Conservation (phyloP, 192 early-diverging fungal genomes). For the Backusella australiensis region DNA sequence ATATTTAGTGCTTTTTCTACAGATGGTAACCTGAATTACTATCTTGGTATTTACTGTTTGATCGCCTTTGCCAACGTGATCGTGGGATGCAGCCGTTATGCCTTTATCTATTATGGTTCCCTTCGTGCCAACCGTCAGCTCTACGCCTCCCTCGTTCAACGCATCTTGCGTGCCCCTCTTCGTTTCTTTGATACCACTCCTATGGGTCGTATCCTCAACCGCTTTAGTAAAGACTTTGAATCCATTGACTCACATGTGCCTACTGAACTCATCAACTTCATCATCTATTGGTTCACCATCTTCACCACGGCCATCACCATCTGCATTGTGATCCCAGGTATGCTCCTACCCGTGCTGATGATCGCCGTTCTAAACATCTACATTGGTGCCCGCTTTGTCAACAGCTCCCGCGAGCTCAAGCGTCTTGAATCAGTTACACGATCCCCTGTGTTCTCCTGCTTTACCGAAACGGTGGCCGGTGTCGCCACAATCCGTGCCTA, state of each 20-base stretch:
- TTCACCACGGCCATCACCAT: slow-evolving; percentile 56
- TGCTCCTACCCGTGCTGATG: slow-evolving; percentile 43
- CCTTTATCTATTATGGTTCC: slow-evolving; percentile 37
- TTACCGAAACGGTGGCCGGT: slow-evolving; percentile 71
- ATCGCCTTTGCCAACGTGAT: slow-evolving; percentile 41
- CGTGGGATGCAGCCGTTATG: slow-evolving; percentile 26
- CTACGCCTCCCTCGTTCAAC: slow-evolving; percentile 52
- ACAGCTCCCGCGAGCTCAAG: slow-evolving; percentile 76
- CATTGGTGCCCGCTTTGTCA: slow-evolving; percentile 59
- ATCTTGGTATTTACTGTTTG: slow-evolving; percentile 58
- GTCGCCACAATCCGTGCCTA: slow-evolving; percentile 85
- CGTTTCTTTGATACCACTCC: slow-evolving; percentile 91
- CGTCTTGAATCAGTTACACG: slow-evolving; percentile 73
- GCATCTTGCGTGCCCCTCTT: slow-evolving; percentile 70
- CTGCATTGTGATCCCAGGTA: slow-evolving; percentile 58
- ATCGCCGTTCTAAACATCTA: slow-evolving; percentile 42
- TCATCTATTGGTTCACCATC: slow-evolving; percentile 46
- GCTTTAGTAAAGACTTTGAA: slow-evolving; percentile 87
- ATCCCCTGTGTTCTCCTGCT: slow-evolving; percentile 74
- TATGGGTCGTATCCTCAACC: slow-evolving; percentile 82
- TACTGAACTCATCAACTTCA: slow-evolving; percentile 46
- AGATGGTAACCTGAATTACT: slow-evolving; percentile 48
- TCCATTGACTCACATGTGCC: slow-evolving; percentile 66
- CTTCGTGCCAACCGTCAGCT: slow-evolving; percentile 55
- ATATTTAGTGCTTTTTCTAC: background rate